Conservation (phyloP, 345 rosid genomes). For the Eucalyptus rudis region DNA sequence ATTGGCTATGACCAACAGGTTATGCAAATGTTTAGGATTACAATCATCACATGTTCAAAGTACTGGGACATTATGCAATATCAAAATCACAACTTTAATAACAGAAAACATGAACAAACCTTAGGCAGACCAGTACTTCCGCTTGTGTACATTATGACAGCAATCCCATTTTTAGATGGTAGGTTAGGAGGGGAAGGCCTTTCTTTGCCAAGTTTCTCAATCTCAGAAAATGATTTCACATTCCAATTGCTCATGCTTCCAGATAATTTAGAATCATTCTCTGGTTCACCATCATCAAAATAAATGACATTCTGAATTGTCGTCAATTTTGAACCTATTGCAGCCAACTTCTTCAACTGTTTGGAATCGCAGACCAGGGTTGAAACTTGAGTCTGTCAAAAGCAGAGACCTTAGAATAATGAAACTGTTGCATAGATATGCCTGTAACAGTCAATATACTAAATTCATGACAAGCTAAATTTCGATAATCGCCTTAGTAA, state of each 20-base stretch:
- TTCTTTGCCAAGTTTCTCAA: constrained; percentile 59
- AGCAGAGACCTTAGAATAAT: background rate
- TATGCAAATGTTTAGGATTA: background rate
- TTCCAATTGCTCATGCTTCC: constrained; percentile 25
- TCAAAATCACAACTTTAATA: background rate
- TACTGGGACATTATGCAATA: background rate
- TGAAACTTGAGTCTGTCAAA: constrained; percentile 67
- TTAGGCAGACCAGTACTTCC: constrained; percentile 94
- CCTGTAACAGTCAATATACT: background rate
- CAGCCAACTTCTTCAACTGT: constrained; percentile 53
- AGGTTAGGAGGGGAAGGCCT: constrained; percentile 37
- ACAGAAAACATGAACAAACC: constrained; percentile 19
- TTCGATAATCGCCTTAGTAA: background rate
- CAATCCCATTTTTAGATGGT: constrained; percentile 60
- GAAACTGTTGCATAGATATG: background rate
- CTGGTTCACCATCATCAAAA: constrained; percentile 48
- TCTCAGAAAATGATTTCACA: constrained; percentile 59
- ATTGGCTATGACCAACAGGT: background rate
- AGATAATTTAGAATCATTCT: constrained; percentile 13
- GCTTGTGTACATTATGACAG: constrained; percentile 89
- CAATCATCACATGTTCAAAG: background rate
- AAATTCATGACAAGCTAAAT: background rate
- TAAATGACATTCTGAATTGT: constrained; percentile 57
- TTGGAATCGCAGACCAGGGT: constrained; percentile 76
- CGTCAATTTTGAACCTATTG: constrained; percentile 39